These are phyloP conservation scores for Takashimella tepidaria DNA, from an alignment of 1,284 basidiomycete species.

Conservation along the genomic window DNA sequence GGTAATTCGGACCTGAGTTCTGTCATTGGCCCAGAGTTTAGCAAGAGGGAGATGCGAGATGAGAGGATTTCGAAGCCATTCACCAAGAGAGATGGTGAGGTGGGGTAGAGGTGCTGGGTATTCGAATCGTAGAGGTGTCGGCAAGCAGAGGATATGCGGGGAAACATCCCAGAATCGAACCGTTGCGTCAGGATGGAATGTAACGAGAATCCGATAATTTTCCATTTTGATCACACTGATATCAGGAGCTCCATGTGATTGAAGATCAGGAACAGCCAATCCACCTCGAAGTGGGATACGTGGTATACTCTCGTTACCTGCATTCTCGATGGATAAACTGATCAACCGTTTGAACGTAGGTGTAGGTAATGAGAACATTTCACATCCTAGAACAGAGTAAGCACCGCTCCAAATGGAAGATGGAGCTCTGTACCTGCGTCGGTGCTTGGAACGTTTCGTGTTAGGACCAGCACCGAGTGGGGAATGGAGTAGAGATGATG, in stretches of 20 bases:
- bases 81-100: constrained; percentile 58
- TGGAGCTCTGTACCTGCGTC: constrained; percentile 35
- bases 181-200: constrained; percentile 60
- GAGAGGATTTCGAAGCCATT: constrained; percentile 49
- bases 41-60: constrained; percentile 40
- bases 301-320: constrained; percentile 30
- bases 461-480: constrained; percentile 1
- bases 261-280: constrained; percentile 42
- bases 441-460: constrained; percentile 8
- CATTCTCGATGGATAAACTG: constrained; percentile 35
- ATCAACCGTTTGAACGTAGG: constrained; percentile 43
- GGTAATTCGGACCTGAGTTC: constrained; percentile 49
- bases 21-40: constrained; percentile 42
- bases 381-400: constrained; percentile 35
- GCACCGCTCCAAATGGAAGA: constrained; percentile 42
- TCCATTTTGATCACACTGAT: constrained; percentile 51
- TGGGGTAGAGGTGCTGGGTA: constrained; percentile 59
- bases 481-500: constrained; percentile 5
- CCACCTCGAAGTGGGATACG: constrained; percentile 44
- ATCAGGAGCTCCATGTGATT: constrained; percentile 42
- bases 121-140: constrained; percentile 51
- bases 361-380: constrained; percentile 39
- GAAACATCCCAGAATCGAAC: constrained; percentile 56
- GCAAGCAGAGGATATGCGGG: constrained; percentile 58
- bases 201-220: constrained; percentile 62